Conservation (phyloP, 495 filamentous ascomycete genomes). For the Wilcoxina mikolae region DNA sequence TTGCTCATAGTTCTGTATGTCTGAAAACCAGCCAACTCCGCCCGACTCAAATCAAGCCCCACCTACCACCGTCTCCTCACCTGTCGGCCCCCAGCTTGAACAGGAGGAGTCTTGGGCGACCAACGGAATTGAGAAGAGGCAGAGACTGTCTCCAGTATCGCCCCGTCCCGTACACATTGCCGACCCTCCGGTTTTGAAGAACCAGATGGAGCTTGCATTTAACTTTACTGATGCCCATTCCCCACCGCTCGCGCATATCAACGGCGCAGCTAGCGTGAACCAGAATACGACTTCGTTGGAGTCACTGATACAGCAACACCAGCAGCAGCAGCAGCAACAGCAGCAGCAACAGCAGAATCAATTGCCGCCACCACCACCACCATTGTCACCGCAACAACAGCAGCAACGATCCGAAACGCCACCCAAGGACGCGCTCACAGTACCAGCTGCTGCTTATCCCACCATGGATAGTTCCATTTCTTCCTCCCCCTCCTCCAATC, state of each 20-base stretch:
- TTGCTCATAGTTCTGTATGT: conserved; percentile 10
- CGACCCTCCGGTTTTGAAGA: conserved; percentile 28
- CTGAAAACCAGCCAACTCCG: conserved; percentile 27
- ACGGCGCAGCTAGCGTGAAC: conserved; percentile 5
- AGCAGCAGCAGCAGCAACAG: conserved; percentile 2
- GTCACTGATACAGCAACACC: conserved; percentile 10
- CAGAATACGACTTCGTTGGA: conserved; percentile 1
- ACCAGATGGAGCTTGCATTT: conserved; percentile 28
- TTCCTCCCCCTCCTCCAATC: conserved; percentile 15
- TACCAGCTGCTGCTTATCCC: neutral
- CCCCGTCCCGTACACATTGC: conserved; percentile 28
- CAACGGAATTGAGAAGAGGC: conserved; percentile 24
- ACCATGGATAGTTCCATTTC: conserved; percentile 20
- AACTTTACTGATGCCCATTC: conserved; percentile 25
- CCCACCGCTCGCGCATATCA: neutral
- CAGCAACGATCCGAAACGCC: neutral
- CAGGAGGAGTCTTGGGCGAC: neutral
- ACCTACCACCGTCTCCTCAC: conserved; percentile 8
- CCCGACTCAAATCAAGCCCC: conserved; percentile 8
- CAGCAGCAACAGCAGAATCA: conserved; percentile 3
- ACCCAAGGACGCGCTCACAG: neutral
- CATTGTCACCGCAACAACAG: conserved; percentile 15
- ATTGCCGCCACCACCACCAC: neutral
- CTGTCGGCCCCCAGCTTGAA: conserved; percentile 1
- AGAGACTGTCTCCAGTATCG: conserved; percentile 27